phyloP scores from a whole-genome alignment of 345 rosid genomes.

The Psidium guajava region DNA sequence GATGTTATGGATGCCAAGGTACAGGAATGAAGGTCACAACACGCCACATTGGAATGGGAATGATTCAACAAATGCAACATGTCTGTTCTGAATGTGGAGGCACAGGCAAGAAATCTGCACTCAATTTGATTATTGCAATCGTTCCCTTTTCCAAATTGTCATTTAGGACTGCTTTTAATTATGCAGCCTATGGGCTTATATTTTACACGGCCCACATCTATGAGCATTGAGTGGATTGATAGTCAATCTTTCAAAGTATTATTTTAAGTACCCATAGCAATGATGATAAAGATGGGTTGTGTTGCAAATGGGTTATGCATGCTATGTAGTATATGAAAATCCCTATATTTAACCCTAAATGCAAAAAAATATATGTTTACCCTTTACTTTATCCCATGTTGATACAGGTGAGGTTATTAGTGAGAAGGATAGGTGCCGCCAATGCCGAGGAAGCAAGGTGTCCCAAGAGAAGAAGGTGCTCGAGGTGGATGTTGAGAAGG shows the following conservation, averaged over 20 bases:
- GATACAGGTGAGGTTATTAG: conserved; percentile 37
- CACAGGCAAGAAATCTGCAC: background rate
- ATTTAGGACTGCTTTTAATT: background rate
- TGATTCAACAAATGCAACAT: conserved; percentile 60
- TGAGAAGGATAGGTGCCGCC: conserved; percentile 44
- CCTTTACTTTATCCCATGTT: background rate
- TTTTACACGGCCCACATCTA: background rate
- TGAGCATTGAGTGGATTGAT: background rate
- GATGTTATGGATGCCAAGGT: conserved; percentile 48
- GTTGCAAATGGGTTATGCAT: background rate
- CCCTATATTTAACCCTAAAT: background rate
- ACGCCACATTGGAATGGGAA: conserved; percentile 31
- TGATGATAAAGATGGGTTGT: background rate
- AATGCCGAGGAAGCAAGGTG: conserved; percentile 41
- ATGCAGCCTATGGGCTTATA: background rate
- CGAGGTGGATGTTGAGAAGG: conserved; percentile 51
- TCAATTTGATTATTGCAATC: background rate
- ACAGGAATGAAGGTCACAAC: conserved; percentile 43
- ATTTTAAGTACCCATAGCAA: background rate
- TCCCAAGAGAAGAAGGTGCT: conserved; percentile 42
- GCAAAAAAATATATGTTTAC: background rate
- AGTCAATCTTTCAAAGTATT: background rate
- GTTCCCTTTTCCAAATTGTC: background rate
- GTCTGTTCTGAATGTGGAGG: conserved; percentile 49
- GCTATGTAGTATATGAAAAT: background rate